phyloP scores from a whole-genome alignment of 176 grass and related monocot genomes.

The Aegilops umbellulata region DNA sequence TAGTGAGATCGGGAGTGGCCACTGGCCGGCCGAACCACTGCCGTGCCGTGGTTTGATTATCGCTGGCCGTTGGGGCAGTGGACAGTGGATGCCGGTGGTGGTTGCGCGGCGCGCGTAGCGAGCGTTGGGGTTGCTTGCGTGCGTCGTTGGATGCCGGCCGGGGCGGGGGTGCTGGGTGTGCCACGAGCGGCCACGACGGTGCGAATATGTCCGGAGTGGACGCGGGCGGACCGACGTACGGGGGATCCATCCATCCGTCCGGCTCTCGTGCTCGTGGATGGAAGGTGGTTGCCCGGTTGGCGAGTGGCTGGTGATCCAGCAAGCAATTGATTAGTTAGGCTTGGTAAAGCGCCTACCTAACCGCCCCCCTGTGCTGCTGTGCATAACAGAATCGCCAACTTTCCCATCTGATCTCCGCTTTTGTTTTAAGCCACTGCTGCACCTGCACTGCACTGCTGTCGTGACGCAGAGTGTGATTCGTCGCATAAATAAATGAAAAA shows the following conservation, averaged over 20 bases:
- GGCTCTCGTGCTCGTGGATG: conserved; percentile 5
- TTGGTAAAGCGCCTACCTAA: conserved; percentile 16
- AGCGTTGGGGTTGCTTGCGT: no score
- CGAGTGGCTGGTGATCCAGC: conserved; percentile 28
- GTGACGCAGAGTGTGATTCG: neutral
- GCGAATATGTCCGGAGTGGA: neutral
- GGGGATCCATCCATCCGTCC: neutral
- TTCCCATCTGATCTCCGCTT: neutral
- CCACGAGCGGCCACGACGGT: neutral
- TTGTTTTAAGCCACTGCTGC: neutral
- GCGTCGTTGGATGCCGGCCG: no score
- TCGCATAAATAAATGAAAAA: neutral
- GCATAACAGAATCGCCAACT: neutral
- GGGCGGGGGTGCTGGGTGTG: neutral
- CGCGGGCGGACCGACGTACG: neutral
- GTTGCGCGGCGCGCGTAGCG: conserved; percentile 5
- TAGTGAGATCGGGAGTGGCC: conserved; percentile 3
- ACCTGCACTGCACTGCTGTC: neutral
- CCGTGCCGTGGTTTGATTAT: conserved; percentile 17
- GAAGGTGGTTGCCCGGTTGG: conserved; percentile 41
- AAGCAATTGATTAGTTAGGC: neutral
- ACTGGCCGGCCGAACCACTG: conserved; percentile 26
- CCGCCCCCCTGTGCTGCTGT: neutral
- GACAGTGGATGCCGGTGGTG: neutral
- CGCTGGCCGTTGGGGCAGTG: conserved; percentile 19